A percentile compares a stretch with the other conserved stretches of the same genome.
Conservation (phyloP, 495 filamentous ascomycete genomes). For the Aspergillus funiculosus region DNA sequence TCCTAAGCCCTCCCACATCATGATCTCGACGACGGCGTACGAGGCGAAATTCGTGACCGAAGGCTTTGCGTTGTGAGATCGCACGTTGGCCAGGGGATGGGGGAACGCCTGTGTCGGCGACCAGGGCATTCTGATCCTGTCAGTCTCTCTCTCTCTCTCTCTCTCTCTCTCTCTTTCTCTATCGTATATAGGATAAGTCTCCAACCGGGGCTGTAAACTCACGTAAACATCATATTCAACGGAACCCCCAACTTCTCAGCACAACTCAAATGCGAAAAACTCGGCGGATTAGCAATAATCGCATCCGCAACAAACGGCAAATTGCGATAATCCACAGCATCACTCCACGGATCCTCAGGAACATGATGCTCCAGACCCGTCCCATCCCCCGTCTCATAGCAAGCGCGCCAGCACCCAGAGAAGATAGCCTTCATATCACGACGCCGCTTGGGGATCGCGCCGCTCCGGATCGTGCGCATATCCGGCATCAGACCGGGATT, state of each 20-base stretch:
- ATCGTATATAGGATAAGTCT: neutral
- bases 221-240: slow-evolving; percentile 79
- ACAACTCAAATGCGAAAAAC: slow-evolving; percentile 74
- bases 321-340: slow-evolving; percentile 27
- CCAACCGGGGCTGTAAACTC: slow-evolving; percentile 19
- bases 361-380: slow-evolving; percentile 35
- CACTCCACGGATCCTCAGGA: slow-evolving; percentile 37
- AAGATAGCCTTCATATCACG: slow-evolving; percentile 65
- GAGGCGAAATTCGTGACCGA: slow-evolving; percentile 64
- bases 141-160: neutral
- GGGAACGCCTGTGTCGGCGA: slow-evolving; percentile 47
- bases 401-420: slow-evolving; percentile 74
- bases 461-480: slow-evolving; percentile 58
- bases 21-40: slow-evolving; percentile 70
- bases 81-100: slow-evolving; percentile 51
- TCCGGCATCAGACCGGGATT: slow-evolving; percentile 75
- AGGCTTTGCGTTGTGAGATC: slow-evolving; percentile 46
- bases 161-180: no score
- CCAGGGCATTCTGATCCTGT: slow-evolving; percentile 51
- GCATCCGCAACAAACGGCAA: slow-evolving; percentile 70
- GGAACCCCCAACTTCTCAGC: slow-evolving; percentile 77
- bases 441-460: slow-evolving; percentile 61
- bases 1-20: slow-evolving; percentile 76
- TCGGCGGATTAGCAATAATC: slow-evolving; percentile 81
- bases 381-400: slow-evolving; percentile 58